phyloP scores from a whole-genome alignment of 176 grass and related monocot genomes.

The Chrysopogon serrulatus region DNA sequence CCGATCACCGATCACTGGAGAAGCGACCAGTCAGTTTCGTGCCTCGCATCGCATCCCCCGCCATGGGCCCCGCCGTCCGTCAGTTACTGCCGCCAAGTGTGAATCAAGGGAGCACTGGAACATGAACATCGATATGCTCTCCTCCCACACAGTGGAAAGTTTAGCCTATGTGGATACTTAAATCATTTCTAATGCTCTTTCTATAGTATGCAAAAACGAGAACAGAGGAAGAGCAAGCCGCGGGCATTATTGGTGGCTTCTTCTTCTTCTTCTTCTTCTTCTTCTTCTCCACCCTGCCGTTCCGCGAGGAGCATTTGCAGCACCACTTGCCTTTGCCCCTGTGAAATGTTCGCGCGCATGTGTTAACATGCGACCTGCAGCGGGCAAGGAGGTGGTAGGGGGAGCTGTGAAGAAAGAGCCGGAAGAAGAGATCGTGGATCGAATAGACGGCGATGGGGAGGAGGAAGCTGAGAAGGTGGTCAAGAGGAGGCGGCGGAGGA shows the following conservation, averaged over 20 bases:
- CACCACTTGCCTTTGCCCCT: not conserved
- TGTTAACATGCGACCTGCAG: not conserved
- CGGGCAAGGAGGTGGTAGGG: not conserved
- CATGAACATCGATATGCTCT: not conserved
- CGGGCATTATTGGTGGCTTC: not conserved
- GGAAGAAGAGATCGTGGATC: not conserved
- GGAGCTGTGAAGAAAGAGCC: slow-evolving; percentile 25
- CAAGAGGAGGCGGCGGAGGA: slow-evolving; percentile 14
- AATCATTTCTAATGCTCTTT: not conserved
- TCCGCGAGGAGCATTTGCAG: not conserved
- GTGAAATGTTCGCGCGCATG: not conserved
- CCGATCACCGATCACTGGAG: not conserved
- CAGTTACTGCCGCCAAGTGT: not conserved
- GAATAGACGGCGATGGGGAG: not conserved
- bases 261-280: not conserved
- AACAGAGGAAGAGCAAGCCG: not conserved
- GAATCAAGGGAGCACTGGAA: not conserved
- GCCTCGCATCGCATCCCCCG: not conserved
- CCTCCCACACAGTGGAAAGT: not conserved
- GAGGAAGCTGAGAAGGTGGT: slow-evolving; percentile 3
- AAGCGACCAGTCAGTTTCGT: not conserved
- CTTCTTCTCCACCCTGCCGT: not conserved
- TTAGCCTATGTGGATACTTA: not conserved
- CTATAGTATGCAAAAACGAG: not conserved
- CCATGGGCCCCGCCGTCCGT: not conserved